A percentile compares a stretch with the other conserved stretches of the same genome.
Conservation (phyloP, 2,329 filamentous ascomycete genomes). For the Berkeleyomyces basicola region DNA sequence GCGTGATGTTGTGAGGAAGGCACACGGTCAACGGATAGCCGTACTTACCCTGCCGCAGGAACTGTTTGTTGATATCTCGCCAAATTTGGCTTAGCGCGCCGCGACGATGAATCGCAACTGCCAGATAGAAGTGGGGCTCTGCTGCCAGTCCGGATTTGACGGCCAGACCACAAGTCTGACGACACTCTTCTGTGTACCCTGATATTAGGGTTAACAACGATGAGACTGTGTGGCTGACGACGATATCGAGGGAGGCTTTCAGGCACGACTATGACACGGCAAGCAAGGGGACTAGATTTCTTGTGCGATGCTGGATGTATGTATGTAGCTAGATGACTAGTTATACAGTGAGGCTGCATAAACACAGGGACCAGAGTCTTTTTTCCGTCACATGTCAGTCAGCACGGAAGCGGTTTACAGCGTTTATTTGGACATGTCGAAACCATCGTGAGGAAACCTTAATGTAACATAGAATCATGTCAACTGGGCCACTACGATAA, state of each 20-base stretch:
- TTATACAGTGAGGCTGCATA: background rate
- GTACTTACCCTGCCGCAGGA: background rate
- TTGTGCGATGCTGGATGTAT: background rate
- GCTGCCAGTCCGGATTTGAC: background rate
- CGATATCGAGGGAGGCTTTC: background rate
- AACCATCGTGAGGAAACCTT: too few species aligned
- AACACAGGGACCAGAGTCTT: background rate
- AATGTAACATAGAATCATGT: too few species aligned
- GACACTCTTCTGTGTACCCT: background rate
- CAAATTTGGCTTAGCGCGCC: background rate
- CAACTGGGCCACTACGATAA: too few species aligned
- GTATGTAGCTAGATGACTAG: too few species aligned
- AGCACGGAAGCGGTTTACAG: too few species aligned
- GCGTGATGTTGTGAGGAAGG: background rate
- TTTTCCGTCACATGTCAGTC: background rate
- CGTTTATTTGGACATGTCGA: too few species aligned
- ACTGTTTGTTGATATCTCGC: constrained; percentile 8
- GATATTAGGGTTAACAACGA: background rate
- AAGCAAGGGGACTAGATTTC: background rate
- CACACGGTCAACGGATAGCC: background rate
- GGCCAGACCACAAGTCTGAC: background rate
- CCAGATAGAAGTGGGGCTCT: background rate
- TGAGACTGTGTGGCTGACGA: background rate
- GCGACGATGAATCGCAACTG: background rate
- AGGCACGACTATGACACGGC: background rate